Evolutionary conservation across 345 rosid species (phyloP), one percentile per base, ranked within the genome.

Genomic region (Pelargonium nanum): DNA sequence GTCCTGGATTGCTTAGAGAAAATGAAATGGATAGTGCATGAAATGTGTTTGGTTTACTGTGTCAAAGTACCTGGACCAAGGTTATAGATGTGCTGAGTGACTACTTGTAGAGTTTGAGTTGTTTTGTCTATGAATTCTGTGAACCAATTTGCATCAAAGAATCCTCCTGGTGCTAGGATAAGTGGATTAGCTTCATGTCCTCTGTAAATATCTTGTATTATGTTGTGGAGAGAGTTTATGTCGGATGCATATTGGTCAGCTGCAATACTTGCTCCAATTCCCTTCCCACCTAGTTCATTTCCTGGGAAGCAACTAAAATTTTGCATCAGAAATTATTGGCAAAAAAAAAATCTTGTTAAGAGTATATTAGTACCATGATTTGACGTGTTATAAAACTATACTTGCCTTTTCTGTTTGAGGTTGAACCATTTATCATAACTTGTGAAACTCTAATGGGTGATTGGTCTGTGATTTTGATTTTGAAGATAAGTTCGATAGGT

Each of bases 51-150:
- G 13, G 13, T 7, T 54, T 5, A 16, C 22, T 25, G 4, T 30
- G 60, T 53, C 24, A 19, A 19, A 19, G 7, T 68, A 78, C 81
- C 81, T 63, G 78, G 54, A 13, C 89, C 86, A 22, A 84, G 83
- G 70, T 84, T 81, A 65, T 84, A 84, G 44, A 84, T 81, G 70
- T 84, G 89, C 15, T 84, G 86, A 7, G 81, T 75, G 69, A 75
- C 80, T 1, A 68, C 86, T 69, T 84, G 78, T 26, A 78, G 74
- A 62, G 76, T 67, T 28, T 64, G 53, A 23, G 70, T 53, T n/a
- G 81, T 40, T 72, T 66, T 74, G 10, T 72, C 51, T 26, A 74
- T 66, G 57, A 72, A 76, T 59, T 72, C 64, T 12, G 57, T 16
- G 34, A 68, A 72, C 86, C 86, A 82, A 1, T 59, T 24, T 20